Conservation (phyloP, 2,329 filamentous ascomycete genomes). For the Xylaria sp. region DNA sequence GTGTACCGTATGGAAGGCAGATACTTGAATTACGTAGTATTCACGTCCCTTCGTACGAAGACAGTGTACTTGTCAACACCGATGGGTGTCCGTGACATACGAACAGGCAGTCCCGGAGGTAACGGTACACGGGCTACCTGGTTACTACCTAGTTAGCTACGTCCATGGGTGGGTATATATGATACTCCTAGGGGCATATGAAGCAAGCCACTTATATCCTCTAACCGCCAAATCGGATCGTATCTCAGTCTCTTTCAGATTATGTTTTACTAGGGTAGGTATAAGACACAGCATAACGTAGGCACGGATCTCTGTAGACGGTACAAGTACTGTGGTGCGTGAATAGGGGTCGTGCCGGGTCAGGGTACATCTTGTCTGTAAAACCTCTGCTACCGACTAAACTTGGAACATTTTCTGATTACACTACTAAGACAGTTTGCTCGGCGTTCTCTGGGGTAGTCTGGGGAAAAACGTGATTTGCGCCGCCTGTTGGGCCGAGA, state of each 20-base stretch:
- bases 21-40: too few species aligned
- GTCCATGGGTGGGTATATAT: not conserved
- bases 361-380: not conserved
- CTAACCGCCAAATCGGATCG: not conserved
- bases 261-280: not conserved
- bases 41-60: too few species aligned
- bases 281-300: not conserved
- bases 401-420: not conserved
- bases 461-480: constrained; percentile 18
- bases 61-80: too few species aligned
- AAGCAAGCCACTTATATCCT: not conserved
- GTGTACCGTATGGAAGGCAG: too few species aligned
- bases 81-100: too few species aligned
- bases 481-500: constrained; percentile 16
- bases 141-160: not conserved
- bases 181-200: not conserved
- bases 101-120: too few species aligned
- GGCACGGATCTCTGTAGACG: too few species aligned
- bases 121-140: not conserved
- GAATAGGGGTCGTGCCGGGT: not conserved
- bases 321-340: not conserved
- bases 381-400: too few species aligned
- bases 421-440: not conserved
- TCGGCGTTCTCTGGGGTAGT: constrained; percentile 13
- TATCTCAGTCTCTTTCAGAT: not conserved